Evolutionary conservation across 2,329 filamentous ascomycete species (phyloP), one percentile per base, ranked within the genome.

Genomic region (Truncatella angustata): DNA sequence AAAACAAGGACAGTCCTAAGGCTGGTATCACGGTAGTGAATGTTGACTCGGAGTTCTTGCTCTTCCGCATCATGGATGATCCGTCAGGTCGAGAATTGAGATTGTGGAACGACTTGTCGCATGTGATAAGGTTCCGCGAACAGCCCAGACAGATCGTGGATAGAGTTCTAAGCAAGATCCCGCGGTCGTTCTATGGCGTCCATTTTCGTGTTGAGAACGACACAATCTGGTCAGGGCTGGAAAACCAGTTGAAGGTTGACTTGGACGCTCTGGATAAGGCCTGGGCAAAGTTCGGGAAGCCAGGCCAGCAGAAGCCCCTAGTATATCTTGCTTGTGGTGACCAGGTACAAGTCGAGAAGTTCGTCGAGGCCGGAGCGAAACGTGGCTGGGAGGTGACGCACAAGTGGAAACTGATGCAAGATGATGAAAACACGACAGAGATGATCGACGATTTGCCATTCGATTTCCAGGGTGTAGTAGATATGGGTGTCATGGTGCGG

Each of bases 321-420:
- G 40, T 43, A 14, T 43, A 43, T 3, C 40, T 43, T 11, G 40
- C 40, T 26, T 43, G 40, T 20, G 40, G 40, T 20, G 40, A 43
- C 20, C 40, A 43, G 20, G 40, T 43, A 20, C 40, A 43, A 20
- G 40, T 43, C n/a, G 40, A 43, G 40, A 43, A 43, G 40, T 43
- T 43, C 20, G 40, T 43, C 6, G 40, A 21, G 10, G 40, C 40
- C 5, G 40, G 40, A 20, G 40, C 40, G 9, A 20, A 20, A 20
- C 40, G 40, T 12, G 40, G 40, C n/a, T 43, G 40, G 40, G 40
- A 43, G 10, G 40, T 43, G 20, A 43, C 40, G 40, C 40, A 43
- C 40, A 43, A 43, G 20, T 43, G 40, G 40, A 21, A 26, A 20
- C 20, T 43, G n/a, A 20, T 20, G 40, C n/a, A 43, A n/a, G 40